Evolutionary conservation across 768 basidiomycete species (phyloP), one percentile per base, ranked within the genome.

Genomic region (Boletus insuetus): DNA sequence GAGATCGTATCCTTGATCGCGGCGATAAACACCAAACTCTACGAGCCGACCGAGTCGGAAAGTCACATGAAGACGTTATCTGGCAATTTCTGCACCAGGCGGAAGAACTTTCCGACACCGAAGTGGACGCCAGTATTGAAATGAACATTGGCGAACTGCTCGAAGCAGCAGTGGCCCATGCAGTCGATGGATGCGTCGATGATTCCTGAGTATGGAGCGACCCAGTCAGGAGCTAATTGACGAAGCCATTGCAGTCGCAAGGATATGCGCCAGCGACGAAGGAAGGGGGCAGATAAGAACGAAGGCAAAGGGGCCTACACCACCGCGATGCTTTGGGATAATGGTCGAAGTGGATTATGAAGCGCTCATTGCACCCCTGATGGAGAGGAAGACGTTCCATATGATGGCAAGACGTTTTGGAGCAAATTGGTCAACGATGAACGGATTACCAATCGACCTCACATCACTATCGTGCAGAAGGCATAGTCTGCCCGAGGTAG

Each of bases 1-100:
- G 82, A 2, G 83, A 90, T 52, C 87, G 95, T 20, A 79, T 99
- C 51, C 64, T 80, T 6, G 55, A 60, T 16, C 87, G 97, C 6
- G 97, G 96, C 0, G 80, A 83, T 5, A 90, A 88, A 58, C 97
- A 99, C 74, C 89, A 98, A 68, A 81, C 82, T 0, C 81, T 99
- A 1, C 83, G 79, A 37, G 84, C 86, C 0, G 83, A 86, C 58
- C 68, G 64, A 10, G 52, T 67, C 16, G 67, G 72, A 17, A 80
- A 79, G 51, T 63, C 71, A 26, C 91, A 98, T 70, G 94, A 97
- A 70, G 77, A 82, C 6, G 82, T 95, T n/a, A 70, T 98, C n/a
- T 85, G 86, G 84, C 77, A 76, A 71, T 98, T 99, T 74, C 73
- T 98, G 50, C 74, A 72, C 24, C 58, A 73, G n/a, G 69, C 75